A percentile compares a stretch with the other conserved stretches of the same genome.
Conservation (phyloP, 805 yeast genomes). For the Saturnispora kantuleensis region DNA sequence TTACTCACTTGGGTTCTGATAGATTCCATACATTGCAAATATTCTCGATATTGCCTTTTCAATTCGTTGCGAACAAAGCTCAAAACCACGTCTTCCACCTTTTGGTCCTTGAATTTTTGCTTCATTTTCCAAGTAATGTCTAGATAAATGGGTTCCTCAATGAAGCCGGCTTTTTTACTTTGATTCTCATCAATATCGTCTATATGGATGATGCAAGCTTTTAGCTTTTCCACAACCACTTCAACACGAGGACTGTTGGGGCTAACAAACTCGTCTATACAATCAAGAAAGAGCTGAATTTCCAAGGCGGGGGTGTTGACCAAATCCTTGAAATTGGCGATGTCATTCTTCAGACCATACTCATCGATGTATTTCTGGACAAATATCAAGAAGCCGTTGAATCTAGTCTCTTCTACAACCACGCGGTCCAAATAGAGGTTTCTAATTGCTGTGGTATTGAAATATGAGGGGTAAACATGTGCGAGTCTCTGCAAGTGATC, state of each 20-base stretch:
- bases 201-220: no score
- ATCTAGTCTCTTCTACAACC: not conserved
- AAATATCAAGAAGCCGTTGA: not conserved
- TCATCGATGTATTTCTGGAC: constrained; percentile 5
- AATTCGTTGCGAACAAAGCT: constrained; percentile 14
- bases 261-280: constrained; percentile 5
- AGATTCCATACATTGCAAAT: constrained; percentile 7
- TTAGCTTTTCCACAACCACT: constrained; percentile 6
- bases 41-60: constrained; percentile 5
- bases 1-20: constrained; percentile 9
- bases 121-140: constrained; percentile 20
- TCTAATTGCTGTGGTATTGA: constrained; percentile 9
- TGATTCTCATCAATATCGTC: not conserved
- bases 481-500: constrained; percentile 17
- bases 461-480: constrained; percentile 22
- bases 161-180: not conserved
- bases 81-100: constrained; percentile 15
- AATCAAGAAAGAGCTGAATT: constrained; percentile 3
- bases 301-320: constrained; percentile 8
- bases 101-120: constrained; percentile 11
- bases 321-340: not conserved
- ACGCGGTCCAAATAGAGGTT: not conserved
- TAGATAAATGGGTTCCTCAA: constrained; percentile 7
- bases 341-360: not conserved
- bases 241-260: constrained; percentile 9